Percentiles rank a stretch among this genome's conserved stretches.
These are phyloP conservation scores for Zychaea mexicana DNA, from an alignment of 371 early-diverging fungal species.

Conservation along the genomic window DNA sequence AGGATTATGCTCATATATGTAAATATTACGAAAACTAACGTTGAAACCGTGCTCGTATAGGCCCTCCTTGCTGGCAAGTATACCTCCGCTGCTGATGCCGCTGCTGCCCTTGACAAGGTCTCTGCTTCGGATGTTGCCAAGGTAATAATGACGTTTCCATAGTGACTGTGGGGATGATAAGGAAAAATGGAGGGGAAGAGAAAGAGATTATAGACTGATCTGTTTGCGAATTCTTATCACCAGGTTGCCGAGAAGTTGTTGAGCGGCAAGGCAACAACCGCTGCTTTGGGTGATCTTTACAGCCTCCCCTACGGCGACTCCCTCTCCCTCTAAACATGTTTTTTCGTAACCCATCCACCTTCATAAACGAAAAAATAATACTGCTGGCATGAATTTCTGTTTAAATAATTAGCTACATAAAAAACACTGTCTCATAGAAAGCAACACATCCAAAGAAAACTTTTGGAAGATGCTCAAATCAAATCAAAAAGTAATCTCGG, in stretches of 20 bases:
- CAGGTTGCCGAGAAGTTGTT: slow-evolving; percentile 71
- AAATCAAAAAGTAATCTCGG: too few relatives aligned
- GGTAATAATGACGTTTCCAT: slow-evolving; percentile 29
- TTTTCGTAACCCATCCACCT: not conserved
- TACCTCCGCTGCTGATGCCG: slow-evolving; percentile 49
- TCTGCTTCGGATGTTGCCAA: slow-evolving; percentile 65
- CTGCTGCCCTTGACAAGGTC: slow-evolving; percentile 62
- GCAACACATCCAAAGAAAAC: not conserved
- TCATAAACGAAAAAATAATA: not conserved
- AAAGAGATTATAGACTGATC: not conserved
- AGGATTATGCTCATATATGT: too few relatives aligned
- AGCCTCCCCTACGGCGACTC: slow-evolving; percentile 87
- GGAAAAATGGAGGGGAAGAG: not conserved
- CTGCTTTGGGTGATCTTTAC: slow-evolving; percentile 78
- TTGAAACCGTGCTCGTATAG: slow-evolving; percentile 9
- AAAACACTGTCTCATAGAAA: not conserved
- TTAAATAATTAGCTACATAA: slow-evolving; percentile 1
- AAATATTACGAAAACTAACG: too few relatives aligned
- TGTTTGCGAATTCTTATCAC: not conserved
- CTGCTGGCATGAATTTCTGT: slow-evolving; percentile 2
- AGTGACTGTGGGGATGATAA: not conserved
- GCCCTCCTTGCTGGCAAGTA: slow-evolving; percentile 51
- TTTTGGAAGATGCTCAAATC: too few relatives aligned
- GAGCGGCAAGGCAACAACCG: slow-evolving; percentile 78
- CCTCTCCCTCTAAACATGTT: slow-evolving; percentile 56